Percentiles rank a stretch among this genome's conserved stretches.
Conservation (phyloP, 441 rosid genomes). For the Theobroma grandiflorum region DNA sequence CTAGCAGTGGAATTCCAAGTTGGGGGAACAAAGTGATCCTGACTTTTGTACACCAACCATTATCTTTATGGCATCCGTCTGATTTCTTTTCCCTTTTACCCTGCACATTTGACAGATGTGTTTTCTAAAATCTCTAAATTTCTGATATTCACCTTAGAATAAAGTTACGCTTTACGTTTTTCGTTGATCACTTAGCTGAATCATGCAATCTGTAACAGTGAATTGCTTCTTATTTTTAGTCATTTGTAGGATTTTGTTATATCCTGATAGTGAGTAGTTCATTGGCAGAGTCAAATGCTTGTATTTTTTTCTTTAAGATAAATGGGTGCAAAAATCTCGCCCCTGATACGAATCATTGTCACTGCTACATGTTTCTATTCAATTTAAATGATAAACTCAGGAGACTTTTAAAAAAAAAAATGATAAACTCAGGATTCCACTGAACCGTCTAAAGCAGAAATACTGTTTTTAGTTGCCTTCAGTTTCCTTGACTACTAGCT, state of each 20-base stretch:
- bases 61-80: background rate
- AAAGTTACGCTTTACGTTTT: background rate
- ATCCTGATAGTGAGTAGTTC: background rate
- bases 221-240: background rate
- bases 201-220: background rate
- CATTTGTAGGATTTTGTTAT: background rate
- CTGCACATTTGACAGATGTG: background rate
- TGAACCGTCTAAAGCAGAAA: background rate
- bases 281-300: background rate
- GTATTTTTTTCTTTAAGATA: background rate
- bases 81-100: background rate
- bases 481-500: background rate
- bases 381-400: background rate
- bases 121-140: background rate
- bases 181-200: background rate
- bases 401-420: too few species aligned
- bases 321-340: background rate
- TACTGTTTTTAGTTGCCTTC: background rate
- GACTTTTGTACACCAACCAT: background rate
- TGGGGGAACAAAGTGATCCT: conserved; percentile 33
- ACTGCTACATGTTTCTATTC: background rate
- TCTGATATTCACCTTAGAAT: background rate
- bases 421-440: background rate
- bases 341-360: background rate
- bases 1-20: conserved; percentile 14